A percentile compares a stretch with the other conserved stretches of the same genome.
Evolutionary conservation across 2,329 filamentous ascomycete species (phyloP).

Genomic region (Calonectria ilicicola): DNA sequence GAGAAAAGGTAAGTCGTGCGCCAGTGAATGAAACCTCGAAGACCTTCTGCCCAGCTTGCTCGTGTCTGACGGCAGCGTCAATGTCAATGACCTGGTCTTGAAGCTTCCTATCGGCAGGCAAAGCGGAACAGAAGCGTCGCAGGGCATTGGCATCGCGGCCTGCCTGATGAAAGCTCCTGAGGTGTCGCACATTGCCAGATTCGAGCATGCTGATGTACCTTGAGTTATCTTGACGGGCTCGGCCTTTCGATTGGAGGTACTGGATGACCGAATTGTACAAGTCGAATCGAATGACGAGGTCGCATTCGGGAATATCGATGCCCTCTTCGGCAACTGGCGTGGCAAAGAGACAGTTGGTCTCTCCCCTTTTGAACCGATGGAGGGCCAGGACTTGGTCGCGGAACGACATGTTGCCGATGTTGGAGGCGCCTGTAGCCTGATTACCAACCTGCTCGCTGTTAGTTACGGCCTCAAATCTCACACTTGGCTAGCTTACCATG

Average conservation of each 20-base stretch:
- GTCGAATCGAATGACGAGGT: constrained; percentile 81
- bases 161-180: constrained; percentile 68
- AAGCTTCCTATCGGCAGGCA: constrained; percentile 78
- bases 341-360: constrained; percentile 73
- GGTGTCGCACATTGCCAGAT: constrained; percentile 72
- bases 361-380: constrained; percentile 70
- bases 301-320: constrained; percentile 76
- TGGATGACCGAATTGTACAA: constrained; percentile 91
- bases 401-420: constrained; percentile 74
- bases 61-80: constrained; percentile 24
- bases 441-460: constrained; percentile 45
- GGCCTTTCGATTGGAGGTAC: constrained; percentile 92
- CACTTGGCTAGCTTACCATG: constrained; percentile 61
- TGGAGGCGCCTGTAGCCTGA: constrained; percentile 45
- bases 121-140: constrained; percentile 78
- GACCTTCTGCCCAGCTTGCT: constrained; percentile 54
- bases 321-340: constrained; percentile 77
- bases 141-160: constrained; percentile 72
- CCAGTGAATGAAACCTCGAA: constrained; percentile 75
- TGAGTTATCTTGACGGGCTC: constrained; percentile 83
- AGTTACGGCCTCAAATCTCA: not conserved
- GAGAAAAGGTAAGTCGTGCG: constrained; percentile 82
- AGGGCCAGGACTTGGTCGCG: constrained; percentile 81
- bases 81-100: constrained; percentile 38
- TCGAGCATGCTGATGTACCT: constrained; percentile 90